These are phyloP conservation scores for Dryas drummondii DNA, from an alignment of 306 rosid species.

Conservation along the genomic window DNA sequence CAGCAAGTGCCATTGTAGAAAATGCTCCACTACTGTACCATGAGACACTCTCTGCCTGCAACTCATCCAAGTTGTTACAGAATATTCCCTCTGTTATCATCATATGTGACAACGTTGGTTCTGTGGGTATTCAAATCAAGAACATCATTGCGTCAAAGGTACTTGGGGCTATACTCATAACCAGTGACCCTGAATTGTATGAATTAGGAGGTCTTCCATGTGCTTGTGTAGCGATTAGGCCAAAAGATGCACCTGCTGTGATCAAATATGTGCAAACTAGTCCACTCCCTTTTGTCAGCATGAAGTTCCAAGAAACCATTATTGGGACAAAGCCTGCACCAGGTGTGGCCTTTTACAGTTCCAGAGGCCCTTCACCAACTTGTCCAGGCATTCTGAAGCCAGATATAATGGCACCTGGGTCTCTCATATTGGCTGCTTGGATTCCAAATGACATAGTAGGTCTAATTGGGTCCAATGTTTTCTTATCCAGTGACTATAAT, in stretches of 20 bases:
- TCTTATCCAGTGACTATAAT: constrained; percentile 5
- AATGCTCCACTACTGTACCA: constrained; percentile 9
- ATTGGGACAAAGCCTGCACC: constrained; percentile 42
- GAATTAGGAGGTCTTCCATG: constrained; percentile 23
- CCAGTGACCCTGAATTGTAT: constrained; percentile 10
- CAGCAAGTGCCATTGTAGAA: neutral
- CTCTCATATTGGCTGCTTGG: constrained; percentile 31
- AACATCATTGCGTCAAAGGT: neutral
- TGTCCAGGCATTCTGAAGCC: constrained; percentile 21
- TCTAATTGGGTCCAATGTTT: neutral
- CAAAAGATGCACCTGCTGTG: constrained; percentile 20
- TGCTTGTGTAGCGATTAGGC: constrained; percentile 26
- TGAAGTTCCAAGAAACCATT: constrained; percentile 36
- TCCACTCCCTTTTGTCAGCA: constrained; percentile 16
- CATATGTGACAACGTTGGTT: constrained; percentile 20
- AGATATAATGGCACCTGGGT: constrained; percentile 26
- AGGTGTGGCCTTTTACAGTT: constrained; percentile 22
- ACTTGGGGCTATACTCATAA: constrained; percentile 35
- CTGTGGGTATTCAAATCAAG: neutral
- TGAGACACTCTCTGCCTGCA: constrained; percentile 9
- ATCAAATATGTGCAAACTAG: constrained; percentile 5
- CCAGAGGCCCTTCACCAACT: constrained; percentile 45
- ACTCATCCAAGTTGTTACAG: constrained; percentile 17
- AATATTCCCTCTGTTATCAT: constrained; percentile 1
- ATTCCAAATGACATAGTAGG: neutral